phyloP scores from a whole-genome alignment of 768 basidiomycete genomes.

The Crucibulum laeve region DNA sequence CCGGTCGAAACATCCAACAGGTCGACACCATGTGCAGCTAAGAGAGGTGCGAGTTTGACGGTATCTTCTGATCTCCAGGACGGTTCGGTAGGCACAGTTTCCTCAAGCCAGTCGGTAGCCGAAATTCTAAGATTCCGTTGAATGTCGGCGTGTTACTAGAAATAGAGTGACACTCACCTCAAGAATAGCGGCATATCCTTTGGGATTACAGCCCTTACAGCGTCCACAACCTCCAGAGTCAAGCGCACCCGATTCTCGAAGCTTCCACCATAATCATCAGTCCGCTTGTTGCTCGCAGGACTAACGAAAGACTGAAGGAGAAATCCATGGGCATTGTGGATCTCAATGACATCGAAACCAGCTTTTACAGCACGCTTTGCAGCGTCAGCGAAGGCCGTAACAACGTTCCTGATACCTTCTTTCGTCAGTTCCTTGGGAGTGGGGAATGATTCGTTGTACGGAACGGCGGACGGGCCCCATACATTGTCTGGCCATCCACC shows the following conservation, averaged over 20 bases:
- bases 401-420: slow-evolving; percentile 53
- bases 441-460: slow-evolving; percentile 37
- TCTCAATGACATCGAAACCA: slow-evolving; percentile 59
- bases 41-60: slow-evolving; percentile 49
- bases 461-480: slow-evolving; percentile 53
- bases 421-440: slow-evolving; percentile 51
- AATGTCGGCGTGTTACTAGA: background rate
- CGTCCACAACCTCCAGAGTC: slow-evolving; percentile 58
- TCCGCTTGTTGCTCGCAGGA: slow-evolving; percentile 59
- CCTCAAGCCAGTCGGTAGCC: slow-evolving; percentile 72
- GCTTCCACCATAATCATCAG: slow-evolving; percentile 66
- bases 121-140: slow-evolving; percentile 39
- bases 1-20: slow-evolving; percentile 70
- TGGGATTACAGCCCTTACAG: slow-evolving; percentile 57
- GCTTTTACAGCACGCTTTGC: slow-evolving; percentile 50
- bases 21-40: slow-evolving; percentile 66
- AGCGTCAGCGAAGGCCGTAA: slow-evolving; percentile 49
- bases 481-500: slow-evolving; percentile 55
- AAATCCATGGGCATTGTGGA: slow-evolving; percentile 66
- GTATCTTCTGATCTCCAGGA: slow-evolving; percentile 73
- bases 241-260: slow-evolving; percentile 68
- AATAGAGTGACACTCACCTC: slow-evolving; percentile 32
- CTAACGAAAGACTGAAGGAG: slow-evolving; percentile 53
- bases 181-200: slow-evolving; percentile 66
- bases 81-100: slow-evolving; percentile 49